phyloP scores from a whole-genome alignment of 257 asterid genomes.

The Capsicum rhomboideum region DNA sequence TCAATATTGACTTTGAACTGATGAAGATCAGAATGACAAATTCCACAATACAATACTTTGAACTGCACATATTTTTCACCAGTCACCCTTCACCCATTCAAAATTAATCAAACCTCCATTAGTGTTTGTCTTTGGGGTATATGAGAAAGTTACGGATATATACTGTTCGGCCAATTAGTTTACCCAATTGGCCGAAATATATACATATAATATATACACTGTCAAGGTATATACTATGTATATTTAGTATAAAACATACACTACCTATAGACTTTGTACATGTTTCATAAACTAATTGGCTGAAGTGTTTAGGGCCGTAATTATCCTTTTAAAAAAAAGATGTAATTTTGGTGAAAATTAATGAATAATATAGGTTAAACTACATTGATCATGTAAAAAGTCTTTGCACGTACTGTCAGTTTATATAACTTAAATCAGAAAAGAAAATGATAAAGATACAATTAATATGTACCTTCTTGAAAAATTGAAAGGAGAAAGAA shows the following conservation, averaged over 20 bases:
- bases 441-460: background rate
- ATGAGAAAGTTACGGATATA: background rate
- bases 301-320: no score
- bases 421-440: background rate
- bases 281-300: no score
- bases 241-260: background rate
- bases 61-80: constrained; percentile 15
- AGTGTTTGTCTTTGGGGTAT: no score
- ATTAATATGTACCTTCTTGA: constrained; percentile 8
- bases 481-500: constrained; percentile 15
- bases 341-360: no score
- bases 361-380: no score
- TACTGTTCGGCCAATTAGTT: background rate
- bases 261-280: no score
- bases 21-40: constrained; percentile 23
- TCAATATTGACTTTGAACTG: constrained; percentile 11
- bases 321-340: no score
- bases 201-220: no score
- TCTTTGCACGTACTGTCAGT: background rate
- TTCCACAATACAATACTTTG: constrained; percentile 16
- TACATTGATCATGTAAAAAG: no score
- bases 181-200: no score
- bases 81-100: constrained; percentile 4
- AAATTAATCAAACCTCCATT: background rate
- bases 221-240: background rate